Evolutionary conservation across 1,284 basidiomycete genomes (phyloP).

Genomic region (Ganoderma meredithae): DNA sequence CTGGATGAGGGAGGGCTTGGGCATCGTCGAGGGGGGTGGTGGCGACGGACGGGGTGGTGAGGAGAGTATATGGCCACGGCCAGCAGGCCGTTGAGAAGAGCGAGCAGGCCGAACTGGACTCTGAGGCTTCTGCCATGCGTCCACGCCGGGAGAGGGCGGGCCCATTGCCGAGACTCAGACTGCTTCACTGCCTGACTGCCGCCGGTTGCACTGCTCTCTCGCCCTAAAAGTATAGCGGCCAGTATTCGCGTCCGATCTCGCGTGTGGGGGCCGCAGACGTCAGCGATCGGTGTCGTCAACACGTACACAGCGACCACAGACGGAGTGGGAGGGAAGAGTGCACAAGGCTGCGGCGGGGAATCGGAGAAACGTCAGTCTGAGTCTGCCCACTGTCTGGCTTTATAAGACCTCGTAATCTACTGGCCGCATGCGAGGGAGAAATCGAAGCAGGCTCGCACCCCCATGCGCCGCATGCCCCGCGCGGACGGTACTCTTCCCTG

Average conservation of each 20-base stretch:
- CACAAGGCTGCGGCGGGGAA: constrained; percentile 3
- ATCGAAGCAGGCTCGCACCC: constrained; percentile 5
- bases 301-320: neutral
- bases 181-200: constrained; percentile 4
- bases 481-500: neutral
- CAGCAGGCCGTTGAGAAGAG: constrained; percentile 15
- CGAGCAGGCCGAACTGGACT: constrained; percentile 5
- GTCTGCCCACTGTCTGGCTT: neutral
- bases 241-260: constrained; percentile 2
- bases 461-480: constrained; percentile 2
- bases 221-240: constrained; percentile 6
- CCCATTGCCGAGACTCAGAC: constrained; percentile 18
- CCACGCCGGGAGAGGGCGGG: neutral
- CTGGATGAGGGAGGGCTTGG: constrained; percentile 67
- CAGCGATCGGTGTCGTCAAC: neutral
- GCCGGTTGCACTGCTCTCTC: constrained; percentile 3
- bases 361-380: neutral
- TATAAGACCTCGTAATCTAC: constrained; percentile 4
- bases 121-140: constrained; percentile 13
- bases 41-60: constrained; percentile 9
- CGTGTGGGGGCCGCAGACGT: neutral
- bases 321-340: neutral
- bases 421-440: constrained; percentile 7
- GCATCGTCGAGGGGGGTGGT: constrained; percentile 44
- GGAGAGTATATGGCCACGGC: constrained; percentile 17